A percentile compares a stretch with the other conserved stretches of the same genome.
phyloP scores from a whole-genome alignment of 768 basidiomycete genomes.

The Lactarius sp. region DNA sequence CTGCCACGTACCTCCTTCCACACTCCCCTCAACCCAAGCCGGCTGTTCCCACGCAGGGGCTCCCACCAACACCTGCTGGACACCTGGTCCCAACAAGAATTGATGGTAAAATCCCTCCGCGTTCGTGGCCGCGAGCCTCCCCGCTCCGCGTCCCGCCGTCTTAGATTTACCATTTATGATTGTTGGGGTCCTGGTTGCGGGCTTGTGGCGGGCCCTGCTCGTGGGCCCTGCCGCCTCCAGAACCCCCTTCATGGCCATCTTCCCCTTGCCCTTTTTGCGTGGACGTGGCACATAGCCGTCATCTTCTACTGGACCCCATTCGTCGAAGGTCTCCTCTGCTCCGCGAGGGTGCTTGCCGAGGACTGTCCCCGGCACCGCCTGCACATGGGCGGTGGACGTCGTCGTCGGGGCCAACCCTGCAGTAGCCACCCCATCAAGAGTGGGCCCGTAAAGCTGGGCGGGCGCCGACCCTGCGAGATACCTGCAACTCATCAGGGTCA shows the following conservation, averaged over 20 bases:
- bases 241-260: neutral
- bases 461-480: too few species aligned
- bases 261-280: neutral
- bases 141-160: constrained; percentile 4
- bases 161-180: neutral
- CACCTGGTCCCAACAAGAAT: neutral
- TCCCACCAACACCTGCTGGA: neutral
- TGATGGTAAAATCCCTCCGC: constrained; percentile 3
- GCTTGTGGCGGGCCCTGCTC: neutral
- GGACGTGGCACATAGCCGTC: neutral
- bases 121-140: constrained; percentile 1
- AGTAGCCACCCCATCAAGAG: too few species aligned
- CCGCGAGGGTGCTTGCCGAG: too few species aligned
- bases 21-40: constrained; percentile 1
- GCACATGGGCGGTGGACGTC: too few species aligned
- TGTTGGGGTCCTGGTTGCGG: neutral
- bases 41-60: neutral
- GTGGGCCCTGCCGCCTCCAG: too few species aligned
- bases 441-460: too few species aligned
- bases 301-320: neutral
- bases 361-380: too few species aligned
- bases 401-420: too few species aligned
- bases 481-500: neutral
- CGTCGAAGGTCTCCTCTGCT: too few species aligned
- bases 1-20: neutral